Conservation (phyloP, 2,329 filamentous ascomycete genomes). For the Ophiostoma piceae region DNA sequence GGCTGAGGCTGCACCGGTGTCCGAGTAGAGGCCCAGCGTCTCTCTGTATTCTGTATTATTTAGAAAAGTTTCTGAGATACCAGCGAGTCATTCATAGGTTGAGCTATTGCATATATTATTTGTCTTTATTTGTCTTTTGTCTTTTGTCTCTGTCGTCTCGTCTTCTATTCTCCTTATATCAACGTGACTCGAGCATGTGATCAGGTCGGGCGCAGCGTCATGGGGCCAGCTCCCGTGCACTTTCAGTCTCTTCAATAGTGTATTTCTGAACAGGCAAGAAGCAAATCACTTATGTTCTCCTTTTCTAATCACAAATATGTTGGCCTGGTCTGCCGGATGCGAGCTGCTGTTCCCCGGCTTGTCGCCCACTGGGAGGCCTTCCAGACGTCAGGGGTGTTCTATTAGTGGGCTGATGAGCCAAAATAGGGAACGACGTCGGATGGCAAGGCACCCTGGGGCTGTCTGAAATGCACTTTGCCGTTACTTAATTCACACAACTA, state of each 20-base stretch:
- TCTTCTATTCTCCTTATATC: background rate
- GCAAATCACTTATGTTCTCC: no score
- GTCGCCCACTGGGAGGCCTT: background rate
- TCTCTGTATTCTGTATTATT: constrained; percentile 12
- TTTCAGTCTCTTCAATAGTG: background rate
- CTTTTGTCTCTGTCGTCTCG: background rate
- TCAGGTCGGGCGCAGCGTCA: constrained; percentile 1
- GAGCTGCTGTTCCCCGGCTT: background rate
- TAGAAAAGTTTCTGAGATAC: constrained; percentile 17
- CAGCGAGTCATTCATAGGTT: constrained; percentile 11
- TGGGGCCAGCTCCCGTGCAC: background rate
- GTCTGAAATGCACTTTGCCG: background rate
- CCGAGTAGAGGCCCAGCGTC: background rate
- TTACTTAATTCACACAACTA: background rate
- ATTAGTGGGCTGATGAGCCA: background rate
- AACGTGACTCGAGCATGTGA: constrained; percentile 6
- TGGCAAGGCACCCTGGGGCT: background rate
- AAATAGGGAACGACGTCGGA: background rate
- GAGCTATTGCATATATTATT: background rate
- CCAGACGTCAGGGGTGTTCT: background rate
- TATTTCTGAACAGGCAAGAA: no score
- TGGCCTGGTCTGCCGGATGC: background rate
- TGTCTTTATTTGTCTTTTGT: background rate
- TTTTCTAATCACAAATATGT: background rate
- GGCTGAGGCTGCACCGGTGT: background rate